Base-by-base conservation (phyloP, 306 rosid genomes). In the Glycyrrhiza uralensis region DNA sequence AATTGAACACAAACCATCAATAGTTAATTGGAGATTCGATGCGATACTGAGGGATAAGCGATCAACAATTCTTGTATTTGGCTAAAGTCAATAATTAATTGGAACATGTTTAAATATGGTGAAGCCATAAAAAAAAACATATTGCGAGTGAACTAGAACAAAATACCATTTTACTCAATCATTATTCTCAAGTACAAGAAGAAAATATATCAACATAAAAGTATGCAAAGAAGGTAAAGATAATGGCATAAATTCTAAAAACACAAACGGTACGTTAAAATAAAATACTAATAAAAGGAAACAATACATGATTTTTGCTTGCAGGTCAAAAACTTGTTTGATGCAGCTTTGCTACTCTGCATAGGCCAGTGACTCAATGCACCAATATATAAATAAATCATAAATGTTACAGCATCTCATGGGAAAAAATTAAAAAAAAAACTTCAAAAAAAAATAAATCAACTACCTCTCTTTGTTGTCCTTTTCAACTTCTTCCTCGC, bases 401-500 rank as follows among this genome's bases (percentile, higher is more conserved):
- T 23, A 50, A 20, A 55, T 15, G 30, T 41, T 22, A 9, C 23
- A 66, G 38, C 44, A 35, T 63, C 57, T 44, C 24, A 54, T 18
- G 28, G 19, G 24, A 10, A 17, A 30, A 15, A 23, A 24, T 8
- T 4, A 14, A 49, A 46, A 17, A 15, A 47, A 2, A 35, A 41
- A 18, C 32, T 3, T 3, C 10, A 15, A 10, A 8, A 5, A n/a
- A 6, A 47, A 11, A 28, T 8, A 10, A 15, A 57, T 65, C 49
- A 78, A 18, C 42, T 28, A 10, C 15, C 17, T 58, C 28, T 62
- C 69, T 62, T 70, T 81, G 66, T 71, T 71, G 77, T 46, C 74
- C 76, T 81, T 72, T 78, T 83, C 72, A 76, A 36, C 79, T 76
- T 88, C 81, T 86, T 81, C 77, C 71, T 71, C 6, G 15, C 22